These are phyloP conservation scores for Heterobasidion parviporum DNA, from an alignment of 1,284 basidiomycete genomes.

Conservation along the genomic window DNA sequence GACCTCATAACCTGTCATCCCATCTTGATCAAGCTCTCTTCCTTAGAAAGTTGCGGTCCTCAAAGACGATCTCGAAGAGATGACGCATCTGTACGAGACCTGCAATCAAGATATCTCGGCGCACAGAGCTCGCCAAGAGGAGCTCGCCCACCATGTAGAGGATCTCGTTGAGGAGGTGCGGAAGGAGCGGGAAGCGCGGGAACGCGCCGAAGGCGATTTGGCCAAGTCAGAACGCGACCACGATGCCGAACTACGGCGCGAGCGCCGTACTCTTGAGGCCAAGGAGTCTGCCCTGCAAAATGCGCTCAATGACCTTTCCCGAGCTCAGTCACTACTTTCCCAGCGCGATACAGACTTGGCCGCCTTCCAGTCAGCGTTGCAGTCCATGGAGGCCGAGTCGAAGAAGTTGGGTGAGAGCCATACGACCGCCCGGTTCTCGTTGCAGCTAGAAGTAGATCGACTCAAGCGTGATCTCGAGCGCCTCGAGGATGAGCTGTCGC, in stretches of 20 bases:
- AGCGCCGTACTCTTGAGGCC: slow-evolving; percentile 53
- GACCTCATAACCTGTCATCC: neutral
- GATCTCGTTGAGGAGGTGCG: slow-evolving; percentile 63
- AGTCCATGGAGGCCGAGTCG: slow-evolving; percentile 56
- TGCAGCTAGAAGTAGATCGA: slow-evolving; percentile 88
- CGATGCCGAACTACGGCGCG: slow-evolving; percentile 47
- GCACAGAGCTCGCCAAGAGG: slow-evolving; percentile 62
- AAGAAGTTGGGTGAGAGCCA: slow-evolving; percentile 75
- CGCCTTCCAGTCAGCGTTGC: slow-evolving; percentile 68
- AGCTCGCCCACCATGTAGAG: slow-evolving; percentile 68
- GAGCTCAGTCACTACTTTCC: slow-evolving; percentile 49
- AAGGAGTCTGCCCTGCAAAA: slow-evolving; percentile 62
- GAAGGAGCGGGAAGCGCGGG: slow-evolving; percentile 44
- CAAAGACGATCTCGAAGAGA: slow-evolving; percentile 57
- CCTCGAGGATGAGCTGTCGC: slow-evolving; percentile 73
- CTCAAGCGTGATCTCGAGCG: slow-evolving; percentile 79
- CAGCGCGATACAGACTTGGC: slow-evolving; percentile 69
- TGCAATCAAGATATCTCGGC: slow-evolving; percentile 51
- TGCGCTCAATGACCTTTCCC: slow-evolving; percentile 51
- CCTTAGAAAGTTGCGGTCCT: slow-evolving; percentile 55
- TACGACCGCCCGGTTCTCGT: slow-evolving; percentile 76
- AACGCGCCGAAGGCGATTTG: slow-evolving; percentile 48
- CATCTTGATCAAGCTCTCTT: neutral
- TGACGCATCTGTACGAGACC: slow-evolving; percentile 51
- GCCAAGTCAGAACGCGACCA: slow-evolving; percentile 48